These are phyloP conservation scores for Ochromonadaceae sp. DNA, from an alignment of 352 stramenopile species.

Conservation along the genomic window DNA sequence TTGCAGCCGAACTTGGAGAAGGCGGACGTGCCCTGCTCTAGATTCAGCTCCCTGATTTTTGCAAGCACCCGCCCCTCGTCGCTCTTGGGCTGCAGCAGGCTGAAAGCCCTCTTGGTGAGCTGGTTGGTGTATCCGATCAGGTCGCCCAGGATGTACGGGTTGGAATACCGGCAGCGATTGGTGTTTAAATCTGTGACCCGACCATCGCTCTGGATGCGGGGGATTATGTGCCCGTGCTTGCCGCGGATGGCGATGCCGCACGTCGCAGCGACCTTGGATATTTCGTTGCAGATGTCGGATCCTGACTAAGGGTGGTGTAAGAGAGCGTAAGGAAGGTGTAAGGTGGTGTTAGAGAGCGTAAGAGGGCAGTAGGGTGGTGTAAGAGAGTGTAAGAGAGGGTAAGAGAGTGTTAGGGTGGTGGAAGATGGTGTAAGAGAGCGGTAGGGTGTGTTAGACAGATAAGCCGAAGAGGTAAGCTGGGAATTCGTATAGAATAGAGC, in stretches of 20 bases:
- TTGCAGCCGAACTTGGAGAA: slow-evolving; percentile 38
- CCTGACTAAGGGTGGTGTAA: too few species aligned
- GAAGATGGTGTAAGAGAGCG: too few species aligned
- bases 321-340: too few species aligned
- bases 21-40: slow-evolving; percentile 28
- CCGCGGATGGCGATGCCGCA: slow-evolving; percentile 27
- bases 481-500: too few species aligned
- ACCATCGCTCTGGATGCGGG: slow-evolving; percentile 30
- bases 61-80: slow-evolving; percentile 23
- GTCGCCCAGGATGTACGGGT: slow-evolving; percentile 33
- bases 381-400: too few species aligned
- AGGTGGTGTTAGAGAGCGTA: too few species aligned
- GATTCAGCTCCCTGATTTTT: slow-evolving; percentile 34
- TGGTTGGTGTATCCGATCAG: slow-evolving; percentile 32
- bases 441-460: too few species aligned
- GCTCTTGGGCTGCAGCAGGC: slow-evolving; percentile 14
- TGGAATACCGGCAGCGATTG: slow-evolving; percentile 34
- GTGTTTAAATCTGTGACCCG: slow-evolving; percentile 36
- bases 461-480: too few species aligned
- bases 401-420: too few species aligned
- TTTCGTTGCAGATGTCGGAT: slow-evolving; percentile 37
- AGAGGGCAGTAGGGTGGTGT: too few species aligned
- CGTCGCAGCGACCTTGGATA: slow-evolving; percentile 26
- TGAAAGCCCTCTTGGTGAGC: slow-evolving; percentile 25
- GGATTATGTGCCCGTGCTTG: slow-evolving; percentile 36